Percentiles rank a stretch among this genome's conserved stretches.
Evolutionary conservation across 352 stramenopile genomes (phyloP).

Genomic region (Phytophthora pini): DNA sequence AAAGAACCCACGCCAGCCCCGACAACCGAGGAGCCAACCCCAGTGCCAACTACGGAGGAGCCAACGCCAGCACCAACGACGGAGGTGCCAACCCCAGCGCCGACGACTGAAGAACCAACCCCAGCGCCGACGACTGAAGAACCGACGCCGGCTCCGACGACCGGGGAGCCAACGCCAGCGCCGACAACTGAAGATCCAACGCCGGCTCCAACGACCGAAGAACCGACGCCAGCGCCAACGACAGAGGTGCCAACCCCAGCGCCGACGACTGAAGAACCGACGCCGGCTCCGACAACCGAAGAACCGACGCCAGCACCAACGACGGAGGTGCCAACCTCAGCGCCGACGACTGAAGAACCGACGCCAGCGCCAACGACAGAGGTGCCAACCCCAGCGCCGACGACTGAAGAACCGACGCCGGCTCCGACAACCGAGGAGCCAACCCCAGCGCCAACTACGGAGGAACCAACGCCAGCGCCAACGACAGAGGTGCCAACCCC

Average conservation of each 20-base stretch:
- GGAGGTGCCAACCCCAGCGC: too few species aligned
- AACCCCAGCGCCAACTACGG: not conserved
- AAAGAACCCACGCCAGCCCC: not conserved
- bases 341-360: not conserved
- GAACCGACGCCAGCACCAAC: not conserved
- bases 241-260: not conserved
- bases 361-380: not conserved
- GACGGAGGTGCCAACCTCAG: too few species aligned
- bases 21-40: slow-evolving; percentile 4
- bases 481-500: not conserved
- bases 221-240: not conserved
- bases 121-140: not conserved
- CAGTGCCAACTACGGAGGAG: not conserved
- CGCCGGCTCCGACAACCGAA: not conserved
- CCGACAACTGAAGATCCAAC: not conserved
- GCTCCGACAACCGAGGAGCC: not conserved
- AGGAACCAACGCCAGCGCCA: not conserved
- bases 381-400: not conserved
- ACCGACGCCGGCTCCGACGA: not conserved
- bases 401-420: not conserved
- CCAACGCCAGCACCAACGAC: not conserved
- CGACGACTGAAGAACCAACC: not conserved
- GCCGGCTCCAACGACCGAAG: not conserved
- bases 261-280: not conserved
- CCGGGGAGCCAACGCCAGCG: not conserved